These are phyloP conservation scores for Sonneratia caseolaris DNA, from an alignment of 345 rosid species.

Conservation along the genomic window DNA sequence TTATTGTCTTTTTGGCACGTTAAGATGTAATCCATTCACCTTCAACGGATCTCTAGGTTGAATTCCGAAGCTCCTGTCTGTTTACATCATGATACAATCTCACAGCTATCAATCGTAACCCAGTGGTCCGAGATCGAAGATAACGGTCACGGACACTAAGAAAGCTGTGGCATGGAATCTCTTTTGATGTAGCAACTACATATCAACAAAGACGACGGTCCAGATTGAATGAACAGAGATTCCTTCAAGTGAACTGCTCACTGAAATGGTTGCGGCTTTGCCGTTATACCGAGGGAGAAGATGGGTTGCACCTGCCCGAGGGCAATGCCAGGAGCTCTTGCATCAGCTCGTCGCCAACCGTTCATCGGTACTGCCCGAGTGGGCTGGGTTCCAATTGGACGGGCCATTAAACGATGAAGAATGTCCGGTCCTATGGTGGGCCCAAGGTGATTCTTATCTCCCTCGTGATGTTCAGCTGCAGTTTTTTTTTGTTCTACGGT, in stretches of 20 bases:
- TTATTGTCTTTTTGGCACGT: too few relatives aligned
- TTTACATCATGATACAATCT: too few relatives aligned
- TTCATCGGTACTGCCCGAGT: background rate
- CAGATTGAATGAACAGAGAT: background rate
- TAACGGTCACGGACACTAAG: background rate
- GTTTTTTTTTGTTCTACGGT: too few relatives aligned
- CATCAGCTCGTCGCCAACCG: background rate
- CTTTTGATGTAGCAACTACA: background rate
- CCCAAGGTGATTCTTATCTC: background rate
- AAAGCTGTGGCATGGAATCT: background rate
- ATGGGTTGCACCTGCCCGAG: slow-evolving; percentile 91
- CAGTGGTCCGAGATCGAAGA: background rate
- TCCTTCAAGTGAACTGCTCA: slow-evolving; percentile 38
- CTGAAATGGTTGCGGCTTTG: slow-evolving; percentile 64
- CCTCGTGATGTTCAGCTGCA: too few relatives aligned
- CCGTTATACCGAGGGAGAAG: slow-evolving; percentile 83
- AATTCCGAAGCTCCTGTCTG: too few relatives aligned
- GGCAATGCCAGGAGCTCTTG: slow-evolving; percentile 93
- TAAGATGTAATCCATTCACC: too few relatives aligned
- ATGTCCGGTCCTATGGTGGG: background rate
- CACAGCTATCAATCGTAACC: too few relatives aligned
- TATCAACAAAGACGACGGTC: background rate
- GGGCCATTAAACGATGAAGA: background rate
- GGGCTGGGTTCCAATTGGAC: background rate
- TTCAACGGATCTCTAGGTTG: too few relatives aligned